Conservation (phyloP, 139 green algal species). For the Picochlorum costavermella region DNA sequence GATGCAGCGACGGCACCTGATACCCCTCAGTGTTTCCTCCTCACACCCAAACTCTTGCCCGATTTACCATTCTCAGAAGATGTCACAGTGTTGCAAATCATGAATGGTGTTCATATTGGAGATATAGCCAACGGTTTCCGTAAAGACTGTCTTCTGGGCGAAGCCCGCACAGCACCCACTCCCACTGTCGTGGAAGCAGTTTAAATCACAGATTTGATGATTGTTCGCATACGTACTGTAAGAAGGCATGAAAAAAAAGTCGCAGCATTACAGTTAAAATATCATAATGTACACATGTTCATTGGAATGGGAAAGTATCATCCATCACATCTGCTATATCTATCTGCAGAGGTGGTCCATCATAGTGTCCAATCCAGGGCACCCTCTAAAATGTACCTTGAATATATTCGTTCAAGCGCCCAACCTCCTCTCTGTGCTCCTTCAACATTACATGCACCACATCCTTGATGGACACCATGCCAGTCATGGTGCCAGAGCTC, state of each 20-base stretch:
- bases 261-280: no score
- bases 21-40: conserved; percentile 87
- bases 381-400: conserved; percentile 29
- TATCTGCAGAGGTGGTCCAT: no score
- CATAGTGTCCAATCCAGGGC: background rate
- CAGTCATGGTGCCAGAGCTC: conserved; percentile 30
- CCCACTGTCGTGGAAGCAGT: no score
- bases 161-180: background rate
- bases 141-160: background rate
- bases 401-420: conserved; percentile 49
- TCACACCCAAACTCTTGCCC: conserved; percentile 96
- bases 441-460: conserved; percentile 44
- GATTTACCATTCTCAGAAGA: conserved; percentile 66
- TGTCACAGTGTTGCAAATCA: conserved; percentile 70
- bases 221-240: no score
- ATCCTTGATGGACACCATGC: conserved; percentile 51
- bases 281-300: no score
- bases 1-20: conserved; percentile 38
- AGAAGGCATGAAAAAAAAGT: no score
- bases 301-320: no score
- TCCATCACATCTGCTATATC: no score
- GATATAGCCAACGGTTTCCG: conserved; percentile 11
- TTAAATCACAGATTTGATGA: no score
- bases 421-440: conserved; percentile 50
- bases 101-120: conserved; percentile 58